phyloP scores from a whole-genome alignment of 306 rosid species.

The Quercus gilva region DNA sequence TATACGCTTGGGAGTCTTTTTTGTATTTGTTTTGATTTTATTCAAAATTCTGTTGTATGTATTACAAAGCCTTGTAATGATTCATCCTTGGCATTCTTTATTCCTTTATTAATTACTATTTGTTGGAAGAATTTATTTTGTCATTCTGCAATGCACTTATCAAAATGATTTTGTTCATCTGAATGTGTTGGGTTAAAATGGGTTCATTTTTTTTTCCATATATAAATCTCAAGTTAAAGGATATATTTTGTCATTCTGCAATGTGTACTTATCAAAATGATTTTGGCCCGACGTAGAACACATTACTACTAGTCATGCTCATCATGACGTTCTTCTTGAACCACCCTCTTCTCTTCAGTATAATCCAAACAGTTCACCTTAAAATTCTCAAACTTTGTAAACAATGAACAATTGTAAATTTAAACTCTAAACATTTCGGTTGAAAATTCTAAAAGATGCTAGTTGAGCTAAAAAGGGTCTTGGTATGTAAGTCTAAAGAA shows the following conservation, averaged over 20 bases:
- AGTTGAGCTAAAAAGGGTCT: too few relatives aligned
- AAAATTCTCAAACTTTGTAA: not conserved
- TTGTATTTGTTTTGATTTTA: not conserved
- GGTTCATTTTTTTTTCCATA: too few relatives aligned
- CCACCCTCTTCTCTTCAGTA: not conserved
- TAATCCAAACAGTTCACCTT: not conserved
- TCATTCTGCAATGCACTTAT: not conserved
- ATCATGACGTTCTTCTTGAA: not conserved
- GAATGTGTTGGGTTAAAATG: too few relatives aligned
- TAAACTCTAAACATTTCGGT: fast-evolving
- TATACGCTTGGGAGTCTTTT: constrained; percentile 11
- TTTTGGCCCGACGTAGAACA: too few relatives aligned
- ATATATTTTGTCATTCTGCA: too few relatives aligned
- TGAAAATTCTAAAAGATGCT: too few relatives aligned
- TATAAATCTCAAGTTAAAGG: too few relatives aligned
- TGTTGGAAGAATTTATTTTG: not conserved
- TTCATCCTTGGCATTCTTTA: not conserved
- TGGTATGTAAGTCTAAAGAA: too few relatives aligned
- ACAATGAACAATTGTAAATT: too few relatives aligned
- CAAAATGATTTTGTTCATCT: not conserved
- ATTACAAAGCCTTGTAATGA: not conserved
- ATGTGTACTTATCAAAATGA: too few relatives aligned
- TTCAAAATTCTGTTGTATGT: constrained; percentile 1
- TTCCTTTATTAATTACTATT: not conserved
- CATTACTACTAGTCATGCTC: too few relatives aligned